A percentile compares a stretch with the other conserved stretches of the same genome.
These are phyloP conservation scores for Apophysomyces sp. DNA, from an alignment of 371 early-diverging fungal species.

Conservation along the genomic window DNA sequence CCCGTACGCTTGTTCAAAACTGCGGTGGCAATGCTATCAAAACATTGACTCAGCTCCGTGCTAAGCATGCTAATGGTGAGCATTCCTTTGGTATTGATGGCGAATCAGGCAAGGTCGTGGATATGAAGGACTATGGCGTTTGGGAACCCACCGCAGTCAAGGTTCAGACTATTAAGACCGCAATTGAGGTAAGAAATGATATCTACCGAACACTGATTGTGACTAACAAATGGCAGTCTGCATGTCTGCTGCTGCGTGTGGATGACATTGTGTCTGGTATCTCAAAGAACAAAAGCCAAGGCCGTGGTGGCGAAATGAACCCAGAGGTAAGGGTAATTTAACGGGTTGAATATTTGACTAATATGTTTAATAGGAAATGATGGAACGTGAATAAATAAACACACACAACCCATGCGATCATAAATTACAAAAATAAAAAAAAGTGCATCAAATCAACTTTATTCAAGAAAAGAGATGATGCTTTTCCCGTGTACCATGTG, in stretches of 20 bases:
- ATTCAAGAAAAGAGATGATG: too few relatives aligned
- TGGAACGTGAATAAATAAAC: slow-evolving; percentile 7
- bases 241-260: slow-evolving; percentile 91
- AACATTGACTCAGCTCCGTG: slow-evolving; percentile 90
- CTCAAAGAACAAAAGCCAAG: slow-evolving; percentile 58
- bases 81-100: slow-evolving; percentile 97
- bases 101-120: slow-evolving; percentile 90
- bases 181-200: slow-evolving; percentile 93
- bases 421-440: not conserved
- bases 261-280: slow-evolving; percentile 98
- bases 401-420: not conserved
- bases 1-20: slow-evolving; percentile 98
- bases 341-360: not conserved
- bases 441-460: too few relatives aligned
- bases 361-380: slow-evolving; percentile 1
- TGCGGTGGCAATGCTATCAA: slow-evolving; percentile 98
- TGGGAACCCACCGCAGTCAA: slow-evolving; percentile 99
- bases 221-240: slow-evolving; percentile 67
- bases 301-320: slow-evolving; percentile 16
- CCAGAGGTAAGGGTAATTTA: slow-evolving; percentile 9
- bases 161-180: slow-evolving; percentile 98
- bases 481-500: too few relatives aligned
- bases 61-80: slow-evolving; percentile 91
- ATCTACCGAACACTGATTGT: not conserved
- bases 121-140: slow-evolving; percentile 96